Base-by-base conservation (phyloP, 192 early-diverging fungal genomes). In the Phycomyces blakesleeanus region DNA sequence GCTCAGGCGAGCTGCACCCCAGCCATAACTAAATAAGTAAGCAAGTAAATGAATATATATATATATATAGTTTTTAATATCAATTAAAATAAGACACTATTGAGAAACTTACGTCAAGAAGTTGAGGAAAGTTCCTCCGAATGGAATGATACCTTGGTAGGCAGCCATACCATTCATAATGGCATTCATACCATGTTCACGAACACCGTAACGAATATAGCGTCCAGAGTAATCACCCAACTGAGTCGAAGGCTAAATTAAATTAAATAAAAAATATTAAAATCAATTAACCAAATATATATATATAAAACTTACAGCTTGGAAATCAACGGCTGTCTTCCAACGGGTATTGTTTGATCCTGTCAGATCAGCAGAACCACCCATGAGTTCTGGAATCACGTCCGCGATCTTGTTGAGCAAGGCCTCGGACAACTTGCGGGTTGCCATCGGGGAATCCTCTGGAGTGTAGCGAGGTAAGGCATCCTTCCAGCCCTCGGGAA, bases 131-230 rank as follows among this genome's bases (percentile, higher is more conserved):
- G 87, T 89, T 55, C 85, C 87, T 24, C 84, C 86, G 52, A 90
- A 94, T 38, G 95, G 93, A 70, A 96, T 92, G 16, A 87, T 57
- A n/a, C 77, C 91, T 44, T 91, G 92, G 59, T 96, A 96, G 24
- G 90, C 91, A 34, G 81, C 73, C 40, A 95, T 74, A 20, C 93
- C 93, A 75, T 98, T 97, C 81, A 88, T 86, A 65, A 90, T 87
- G 37, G 88, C 91, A 6, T 87, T 82, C 95, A 98, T 98, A 39
- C 88, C 94, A 74, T 98, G 96, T 76, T 98, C 97, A 71, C 97
- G 91, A 61, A 97, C 93, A 74, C 95, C 95, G 67, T 87, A 96
- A 39, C 93, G 90, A 66, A 97, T 63, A 67, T 95, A 96, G 15
- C 92, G 87, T 3, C 95, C 93, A 27, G 81, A 73, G 67, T 91